Base-by-base conservation (phyloP, 306 rosid species). In the Comarum palustre region DNA sequence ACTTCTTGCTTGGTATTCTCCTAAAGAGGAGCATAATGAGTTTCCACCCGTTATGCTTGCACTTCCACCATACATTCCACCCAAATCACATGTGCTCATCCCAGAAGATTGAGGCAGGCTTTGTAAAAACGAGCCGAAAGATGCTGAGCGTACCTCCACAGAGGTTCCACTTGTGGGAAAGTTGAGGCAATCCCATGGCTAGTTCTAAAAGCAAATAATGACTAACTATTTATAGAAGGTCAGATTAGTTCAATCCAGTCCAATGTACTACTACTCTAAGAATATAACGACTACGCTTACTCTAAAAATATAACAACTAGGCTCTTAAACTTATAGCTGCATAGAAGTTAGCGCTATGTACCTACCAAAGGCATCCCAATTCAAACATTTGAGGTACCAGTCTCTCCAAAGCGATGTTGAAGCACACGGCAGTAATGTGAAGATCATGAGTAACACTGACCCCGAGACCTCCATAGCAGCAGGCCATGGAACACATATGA, bases 121-220 rank as follows among this genome's bases (percentile, higher is more conserved):
- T 77, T 68, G 88, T 72, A 85, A 77, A 85, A 85, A 76, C 14
- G 90, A 78, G 52, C 80, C 80, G 66, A 72, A 79, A 38, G 84
- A 79, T 3, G 80, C 81, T 25, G 83, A 75, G 41, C 60, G 82
- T 55, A 76, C 85, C 24, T 82, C 88, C 79, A 82, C 96, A 27
- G 88, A 72, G 77, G 84, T 73, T 83, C 80, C 90, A 86, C 80
- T 73, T 6, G 61, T 27, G n/a, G 96, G 82, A 68, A 68, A 83
- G 75, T 76, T 91, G 97, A 51, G 96, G 99, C 85, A 95, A 84
- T 52, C 99, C 99, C 99, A 95, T 95, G 71, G 43, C 77, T 59
- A 67, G 34, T 69, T 54, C 65, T 73, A 22, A 50, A 32, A 69
- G 45, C 36, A 46, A 68, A 69, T 25, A 76, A 69, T 58, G 52